Base-by-base conservation (phyloP, 2,329 filamentous ascomycete genomes). In the Aspergillus pseudotamarii region DNA sequence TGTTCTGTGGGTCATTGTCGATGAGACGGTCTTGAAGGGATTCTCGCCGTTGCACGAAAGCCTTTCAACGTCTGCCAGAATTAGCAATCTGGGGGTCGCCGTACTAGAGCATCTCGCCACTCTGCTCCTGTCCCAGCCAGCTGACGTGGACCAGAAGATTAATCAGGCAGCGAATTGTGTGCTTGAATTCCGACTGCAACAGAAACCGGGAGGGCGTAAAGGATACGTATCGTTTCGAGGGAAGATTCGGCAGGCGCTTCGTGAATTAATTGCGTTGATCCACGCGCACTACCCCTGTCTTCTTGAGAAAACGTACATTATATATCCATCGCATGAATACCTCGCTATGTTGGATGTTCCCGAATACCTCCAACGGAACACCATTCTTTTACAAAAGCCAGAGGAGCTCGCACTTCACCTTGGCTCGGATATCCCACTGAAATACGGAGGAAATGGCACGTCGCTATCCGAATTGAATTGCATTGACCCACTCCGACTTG, bases 121-220 rank as follows among this genome's bases (percentile, higher is more conserved):
- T 14, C 2, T 11, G 16, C 16, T n/a, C 4, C 16, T 32, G 1
- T 28, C 16, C 16, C 14, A 32, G 14, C 6, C 46, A 4, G 0
- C 2, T 11, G 16, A 6, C 2, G n/a, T 21, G 0, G 23, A 2
- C 26, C 14, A 1, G 26, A 11, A 30, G 3, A 9, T 4, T 8
- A 21, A 32, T 2, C 12, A 5, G 2, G 16, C 1, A 2, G 48
- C 9, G 0, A 32, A 0, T n/a, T 32, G 48, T 51, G 16, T 51
- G 4, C 6, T 32, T 2, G 26, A 51, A 12, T 30, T 51, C 16
- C 28, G 19, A 16, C 48, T 51, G 3, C 48, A 51, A 1, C 14
- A 30, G 14, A 51, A 51, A 2, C 48, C 26, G 0, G 46, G 46
- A 4, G 46, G 46, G 6, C 46, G 46, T n/a, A n/a, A 4, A 11